phyloP scores from a whole-genome alignment of 768 basidiomycete genomes.

The Suillus variegatus region DNA sequence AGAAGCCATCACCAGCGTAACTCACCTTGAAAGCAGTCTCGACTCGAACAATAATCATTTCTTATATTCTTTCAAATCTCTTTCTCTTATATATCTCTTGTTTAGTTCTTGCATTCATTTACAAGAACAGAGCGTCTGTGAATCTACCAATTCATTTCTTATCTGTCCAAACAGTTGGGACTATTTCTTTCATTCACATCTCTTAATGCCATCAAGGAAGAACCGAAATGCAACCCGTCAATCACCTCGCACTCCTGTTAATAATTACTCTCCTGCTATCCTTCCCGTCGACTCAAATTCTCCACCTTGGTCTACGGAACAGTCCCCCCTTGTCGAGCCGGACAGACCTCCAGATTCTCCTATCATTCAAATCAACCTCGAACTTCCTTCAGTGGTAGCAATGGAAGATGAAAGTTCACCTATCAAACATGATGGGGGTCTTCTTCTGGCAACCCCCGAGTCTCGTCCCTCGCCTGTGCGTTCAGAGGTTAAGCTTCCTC shows the following conservation, averaged over 20 bases:
- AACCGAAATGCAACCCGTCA: constrained; percentile 25
- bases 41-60: background rate
- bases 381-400: constrained; percentile 14
- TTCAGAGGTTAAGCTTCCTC: constrained; percentile 15
- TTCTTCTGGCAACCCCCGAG: constrained; percentile 18
- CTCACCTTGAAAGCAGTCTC: background rate
- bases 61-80: constrained; percentile 2
- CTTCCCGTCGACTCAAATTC: constrained; percentile 34
- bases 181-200: constrained; percentile 9
- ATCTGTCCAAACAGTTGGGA: constrained; percentile 16
- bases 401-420: constrained; percentile 25
- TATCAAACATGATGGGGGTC: constrained; percentile 29
- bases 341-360: constrained; percentile 14
- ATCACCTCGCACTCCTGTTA: constrained; percentile 19
- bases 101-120: constrained; percentile 33
- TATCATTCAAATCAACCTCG: constrained; percentile 13
- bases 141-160: constrained; percentile 9
- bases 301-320: constrained; percentile 21
- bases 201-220: constrained; percentile 34
- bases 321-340: constrained; percentile 6
- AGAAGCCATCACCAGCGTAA: constrained; percentile 1
- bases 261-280: constrained; percentile 27
- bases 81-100: constrained; percentile 4
- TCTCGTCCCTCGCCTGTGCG: constrained; percentile 16
- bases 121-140: constrained; percentile 22